Evolutionary conservation across 345 rosid species (phyloP), one percentile per base, ranked within the genome.

Genomic region (Salix purpurea): DNA sequence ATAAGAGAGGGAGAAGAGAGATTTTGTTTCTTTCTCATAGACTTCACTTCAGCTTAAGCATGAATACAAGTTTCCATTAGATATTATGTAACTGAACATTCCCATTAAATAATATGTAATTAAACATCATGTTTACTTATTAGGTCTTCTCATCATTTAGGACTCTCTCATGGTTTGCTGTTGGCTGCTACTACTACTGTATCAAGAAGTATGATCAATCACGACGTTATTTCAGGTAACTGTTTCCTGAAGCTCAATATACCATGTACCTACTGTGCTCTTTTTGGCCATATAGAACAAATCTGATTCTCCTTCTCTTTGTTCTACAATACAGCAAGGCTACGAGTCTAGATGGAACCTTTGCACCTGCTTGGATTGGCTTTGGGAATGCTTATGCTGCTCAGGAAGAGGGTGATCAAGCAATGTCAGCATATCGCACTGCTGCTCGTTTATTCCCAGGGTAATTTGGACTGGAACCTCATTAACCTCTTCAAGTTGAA

Each of bases 401-500:
- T 75, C 87, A 87, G 84, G 96, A 94, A 68, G 99, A 92, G 86
- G 97, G 97, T 73, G 99, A 96, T 81, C 98, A 92, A 84, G 98
- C 98, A 77, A 92, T 96, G 99, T 85, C 96, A 7, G 97, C 94
- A 76, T 96, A 96, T 80, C 96, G 98, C 16, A 90, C 91, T 54
- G 98, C 97, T 68, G 98, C 97, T 76, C 91, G 97, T 64, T 85
- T 96, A 78, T 93, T 96, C 84, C 99, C 99, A 19, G 98, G 99
- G 99, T 96, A 91, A 82, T 62, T 48, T 24, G n/a, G 46, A 13
- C 4, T 71, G 7, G 61, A 61, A 52, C 42, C 64, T 50, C 24
- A 15, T 21, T 6, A 42, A 16, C 21, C 54, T 30, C 34, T 13
- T 28, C 9, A 12, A 65, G 18, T 30, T 65, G 68, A 65, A 16